Evolutionary conservation across 495 filamentous ascomycete species (phyloP).

Genomic region (Penicillium ucsense): DNA sequence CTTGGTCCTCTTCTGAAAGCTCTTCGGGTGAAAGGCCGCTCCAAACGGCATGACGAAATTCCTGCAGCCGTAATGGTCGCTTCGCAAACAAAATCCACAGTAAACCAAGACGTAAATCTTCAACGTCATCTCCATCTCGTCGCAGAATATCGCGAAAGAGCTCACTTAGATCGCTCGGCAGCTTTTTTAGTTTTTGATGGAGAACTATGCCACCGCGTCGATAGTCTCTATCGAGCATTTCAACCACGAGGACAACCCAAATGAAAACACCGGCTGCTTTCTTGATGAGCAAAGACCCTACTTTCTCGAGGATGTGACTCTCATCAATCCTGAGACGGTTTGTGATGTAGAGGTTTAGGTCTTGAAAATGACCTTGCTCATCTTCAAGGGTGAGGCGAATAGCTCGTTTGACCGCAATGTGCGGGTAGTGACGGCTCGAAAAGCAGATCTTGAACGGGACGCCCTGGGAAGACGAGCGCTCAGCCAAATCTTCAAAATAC

Average conservation of each 20-base stretch:
- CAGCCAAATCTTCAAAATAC: slow-evolving; percentile 26
- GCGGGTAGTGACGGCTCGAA: slow-evolving; percentile 43
- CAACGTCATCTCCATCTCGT: slow-evolving; percentile 16
- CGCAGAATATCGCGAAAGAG: slow-evolving; percentile 32
- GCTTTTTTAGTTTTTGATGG: slow-evolving; percentile 18
- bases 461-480: slow-evolving; percentile 6
- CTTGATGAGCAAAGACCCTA: slow-evolving; percentile 19
- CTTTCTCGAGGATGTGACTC: slow-evolving; percentile 1
- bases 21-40: slow-evolving; percentile 8
- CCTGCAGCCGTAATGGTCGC: slow-evolving; percentile 16
- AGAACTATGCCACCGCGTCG: slow-evolving; percentile 13
- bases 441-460: slow-evolving; percentile 27
- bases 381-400: slow-evolving; percentile 18
- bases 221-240: slow-evolving; percentile 34
- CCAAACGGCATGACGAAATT: slow-evolving; percentile 26
- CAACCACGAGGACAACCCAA: slow-evolving; percentile 38
- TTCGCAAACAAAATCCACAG: slow-evolving; percentile 29
- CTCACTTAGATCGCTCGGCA: slow-evolving; percentile 24
- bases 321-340: slow-evolving; percentile 14
- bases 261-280: slow-evolving; percentile 40
- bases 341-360: slow-evolving; percentile 15
- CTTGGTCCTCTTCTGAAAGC: not conserved
- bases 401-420: slow-evolving; percentile 28
- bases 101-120: slow-evolving; percentile 22
- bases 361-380: slow-evolving; percentile 19